Evolutionary conservation across 2,329 filamentous ascomycete species (phyloP), one percentile per base, ranked within the genome.

Genomic region (Colletotrichum neosansevieriae): DNA sequence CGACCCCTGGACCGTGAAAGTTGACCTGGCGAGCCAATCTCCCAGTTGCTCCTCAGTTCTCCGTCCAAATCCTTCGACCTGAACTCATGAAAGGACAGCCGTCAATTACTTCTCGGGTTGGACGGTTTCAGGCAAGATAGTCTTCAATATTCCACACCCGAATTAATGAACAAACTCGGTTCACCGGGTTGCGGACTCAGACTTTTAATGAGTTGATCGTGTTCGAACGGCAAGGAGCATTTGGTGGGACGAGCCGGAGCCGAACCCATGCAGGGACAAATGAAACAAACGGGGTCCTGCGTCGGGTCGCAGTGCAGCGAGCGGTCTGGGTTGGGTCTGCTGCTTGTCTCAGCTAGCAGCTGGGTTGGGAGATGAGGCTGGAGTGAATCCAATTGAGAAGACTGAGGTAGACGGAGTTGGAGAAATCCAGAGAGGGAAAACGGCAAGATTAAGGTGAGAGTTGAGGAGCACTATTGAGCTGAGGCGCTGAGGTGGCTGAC

Each of bases 191-290:
- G 59, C 59, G 54, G 62, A 19, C 53, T 40, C 58, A 6, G 38
- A 29, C 47, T 61, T 29, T 51, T 53, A 56, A 68, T 68, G 61
- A 68, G 49, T 21, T 65, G 54, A 24, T 65, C 61, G 61, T 68
- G 61, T 68, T 24, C 60, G 47, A 42, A 47, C 47, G 54, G 56
- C 47, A 50, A 56, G 50, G 53, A 42, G 54, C 44, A 24, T 7
- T 24, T 12, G 15, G 47, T 59, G 54, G 65, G 54, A 61, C 58
- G 47, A 11, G 40, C 45, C 50, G 24, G 34, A 40, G 29, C 58
- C 21, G 44, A 53, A 34, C 64, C 59, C 61, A 40, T 51, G 56
- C 56, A 38, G 50, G 49, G 38, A 38, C 24, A 40, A 65, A 68
- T 68, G 42, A 65, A 65, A 58, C 64, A 58, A 45, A 45, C 45